Evolutionary conservation across 2,329 filamentous ascomycete species (phyloP), one percentile per base, ranked within the genome.

Genomic region (Cryphonectria naterciae): DNA sequence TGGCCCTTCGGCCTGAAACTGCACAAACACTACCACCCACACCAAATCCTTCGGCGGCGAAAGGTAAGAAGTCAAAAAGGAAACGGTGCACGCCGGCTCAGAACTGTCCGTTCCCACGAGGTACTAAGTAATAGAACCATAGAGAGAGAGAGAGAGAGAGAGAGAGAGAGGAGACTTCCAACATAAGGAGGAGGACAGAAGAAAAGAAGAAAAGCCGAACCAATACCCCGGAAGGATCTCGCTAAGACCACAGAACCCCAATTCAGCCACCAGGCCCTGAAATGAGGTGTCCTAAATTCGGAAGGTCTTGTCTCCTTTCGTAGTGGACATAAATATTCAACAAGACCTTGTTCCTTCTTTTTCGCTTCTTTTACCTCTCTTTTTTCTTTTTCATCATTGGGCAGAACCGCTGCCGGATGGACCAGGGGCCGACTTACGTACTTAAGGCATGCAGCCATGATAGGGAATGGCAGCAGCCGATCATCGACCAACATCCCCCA

Each of bases 41-140:
- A 58, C 54, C 54, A 28, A 58, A 58, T 58, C 54, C 54, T 58
- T 58, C 54, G 54, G 54, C 54, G 54, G 25, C 54, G 54, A 58
- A 32, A 56, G n/a, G 28, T 32, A 4, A 58, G 54, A 58, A 58
- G 28, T 15, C 54, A 58, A 58, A 58, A 58, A 35, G 25, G 54
- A 19, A 58, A 58, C 28, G 54, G 54, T 19, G 28, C 54, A 58
- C 25, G 28, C 28, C 28, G 28, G 54, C 54, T 13, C 54, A 58
- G 13, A 32, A 15, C 11, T 56, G 13, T 17, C 52, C 19, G 7
- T n/a, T 11, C 22, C 46, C n/a, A 11, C 46, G 22, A 49, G 17
- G 19, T 49, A 39, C 10, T 39, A 39, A 39, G 32, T 22, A 2
- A n/a, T 4, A 22, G 22, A 8, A 22, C 19, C 22, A 19, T 19